Percentiles rank a stretch among this genome's conserved stretches.
Conservation (phyloP, 805 yeast species). For the Monosporozyma solicola region DNA sequence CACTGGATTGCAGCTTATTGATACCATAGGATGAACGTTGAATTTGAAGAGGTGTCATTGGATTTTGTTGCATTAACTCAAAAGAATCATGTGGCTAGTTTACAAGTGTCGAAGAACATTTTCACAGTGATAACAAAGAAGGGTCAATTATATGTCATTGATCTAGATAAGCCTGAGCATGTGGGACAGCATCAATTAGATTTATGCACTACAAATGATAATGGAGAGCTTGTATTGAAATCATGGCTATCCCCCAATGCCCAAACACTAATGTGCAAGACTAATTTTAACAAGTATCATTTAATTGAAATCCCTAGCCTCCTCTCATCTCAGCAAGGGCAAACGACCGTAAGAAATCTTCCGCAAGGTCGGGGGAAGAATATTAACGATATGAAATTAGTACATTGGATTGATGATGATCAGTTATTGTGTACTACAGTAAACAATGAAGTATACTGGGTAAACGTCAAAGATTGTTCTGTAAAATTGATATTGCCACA, state of each 20-base stretch:
- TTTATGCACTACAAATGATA: slow-evolving; percentile 7
- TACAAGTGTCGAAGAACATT: slow-evolving; percentile 47
- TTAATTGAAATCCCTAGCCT: slow-evolving; percentile 6
- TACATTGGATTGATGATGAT: slow-evolving; percentile 15
- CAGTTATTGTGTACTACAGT: slow-evolving; percentile 17
- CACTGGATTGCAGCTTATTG: not conserved
- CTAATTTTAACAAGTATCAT: slow-evolving; percentile 26
- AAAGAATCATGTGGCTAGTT: slow-evolving; percentile 32
- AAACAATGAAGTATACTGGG: slow-evolving; percentile 16
- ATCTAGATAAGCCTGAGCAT: slow-evolving; percentile 54
- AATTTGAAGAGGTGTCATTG: slow-evolving; percentile 35
- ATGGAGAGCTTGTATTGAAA: slow-evolving; percentile 15
- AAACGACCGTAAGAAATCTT: not conserved
- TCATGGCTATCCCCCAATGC: slow-evolving; percentile 22
- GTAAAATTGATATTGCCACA: not conserved
- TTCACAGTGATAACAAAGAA: slow-evolving; percentile 45
- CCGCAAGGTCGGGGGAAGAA: not conserved
- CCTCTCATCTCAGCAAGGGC: not conserved
- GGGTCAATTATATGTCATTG: slow-evolving; percentile 54
- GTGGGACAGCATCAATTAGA: slow-evolving; percentile 38
- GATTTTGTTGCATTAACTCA: slow-evolving; percentile 37
- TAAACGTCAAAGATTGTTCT: not conserved
- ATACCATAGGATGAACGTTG: slow-evolving; percentile 16
- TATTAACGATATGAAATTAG: slow-evolving; percentile 12
- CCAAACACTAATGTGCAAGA: slow-evolving; percentile 18